A percentile compares a stretch with the other conserved stretches of the same genome.
Conservation (phyloP, 306 rosid species). For the Glycyrrhiza uralensis region DNA sequence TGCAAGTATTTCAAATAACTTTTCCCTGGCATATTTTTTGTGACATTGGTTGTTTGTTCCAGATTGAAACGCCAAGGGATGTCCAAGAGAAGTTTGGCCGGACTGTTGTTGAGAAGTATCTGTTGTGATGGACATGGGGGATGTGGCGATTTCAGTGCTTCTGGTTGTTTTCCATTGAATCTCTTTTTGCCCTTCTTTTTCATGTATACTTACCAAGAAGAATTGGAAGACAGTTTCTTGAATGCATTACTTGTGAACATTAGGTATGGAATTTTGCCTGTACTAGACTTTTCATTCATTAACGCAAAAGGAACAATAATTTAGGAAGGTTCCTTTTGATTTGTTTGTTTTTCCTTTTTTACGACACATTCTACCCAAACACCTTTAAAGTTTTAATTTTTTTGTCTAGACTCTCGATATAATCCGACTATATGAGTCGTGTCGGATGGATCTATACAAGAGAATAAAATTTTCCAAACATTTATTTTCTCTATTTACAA, state of each 20-base stretch:
- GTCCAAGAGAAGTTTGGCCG: slow-evolving; percentile 89
- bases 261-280: slow-evolving; percentile 20
- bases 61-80: slow-evolving; percentile 92
- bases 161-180: slow-evolving; percentile 23
- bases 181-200: background rate
- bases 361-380: background rate
- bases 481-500: no score
- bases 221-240: slow-evolving; percentile 21
- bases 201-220: slow-evolving; percentile 1
- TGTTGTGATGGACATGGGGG: slow-evolving; percentile 42
- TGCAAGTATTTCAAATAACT: background rate
- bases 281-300: background rate
- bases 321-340: slow-evolving; percentile 8
- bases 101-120: slow-evolving; percentile 87
- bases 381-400: no score
- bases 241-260: slow-evolving; percentile 8
- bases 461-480: no score
- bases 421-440: no score
- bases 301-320: slow-evolving; percentile 18
- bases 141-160: slow-evolving; percentile 9
- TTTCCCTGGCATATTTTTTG: slow-evolving; percentile 4
- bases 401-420: no score
- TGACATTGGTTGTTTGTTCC: slow-evolving; percentile 24
- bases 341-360: background rate
- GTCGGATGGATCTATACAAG: no score